Conservation (phyloP, 1,284 basidiomycete species). For the Termitomyces sp. region DNA sequence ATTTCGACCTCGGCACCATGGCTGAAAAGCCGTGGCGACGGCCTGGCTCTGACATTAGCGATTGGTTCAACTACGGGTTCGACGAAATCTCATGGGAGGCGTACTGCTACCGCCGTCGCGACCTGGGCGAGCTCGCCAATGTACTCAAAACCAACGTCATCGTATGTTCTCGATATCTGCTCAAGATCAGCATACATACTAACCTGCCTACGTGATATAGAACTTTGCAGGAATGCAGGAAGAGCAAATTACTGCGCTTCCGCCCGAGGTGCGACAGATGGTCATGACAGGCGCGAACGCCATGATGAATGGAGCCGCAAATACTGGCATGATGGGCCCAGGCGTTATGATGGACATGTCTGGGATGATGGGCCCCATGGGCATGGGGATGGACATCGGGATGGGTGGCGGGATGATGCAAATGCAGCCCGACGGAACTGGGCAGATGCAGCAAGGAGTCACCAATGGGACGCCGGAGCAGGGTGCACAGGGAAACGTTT, state of each 20-base stretch:
- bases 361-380: conserved; percentile 46
- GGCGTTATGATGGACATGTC: conserved; percentile 61
- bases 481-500: conserved; percentile 22
- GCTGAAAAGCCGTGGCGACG: conserved; percentile 90
- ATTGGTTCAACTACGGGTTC: conserved; percentile 99
- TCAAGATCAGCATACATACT: background rate
- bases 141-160: conserved; percentile 75
- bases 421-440: conserved; percentile 39
- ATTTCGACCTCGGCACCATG: conserved; percentile 81
- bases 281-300: conserved; percentile 72
- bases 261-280: conserved; percentile 76
- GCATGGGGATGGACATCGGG: conserved; percentile 44
- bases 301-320: conserved; percentile 62
- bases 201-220: conserved; percentile 28
- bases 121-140: conserved; percentile 74
- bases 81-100: conserved; percentile 95
- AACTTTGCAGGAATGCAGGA: conserved; percentile 79
- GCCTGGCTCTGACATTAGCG: conserved; percentile 90
- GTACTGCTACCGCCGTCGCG: conserved; percentile 83
- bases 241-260: conserved; percentile 69
- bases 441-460: conserved; percentile 36
- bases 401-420: conserved; percentile 38
- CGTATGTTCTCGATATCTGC: conserved; percentile 38
- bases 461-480: conserved; percentile 33
- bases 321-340: conserved; percentile 58